phyloP scores from a whole-genome alignment of 1,284 basidiomycete species.

The Trametes pubescens region DNA sequence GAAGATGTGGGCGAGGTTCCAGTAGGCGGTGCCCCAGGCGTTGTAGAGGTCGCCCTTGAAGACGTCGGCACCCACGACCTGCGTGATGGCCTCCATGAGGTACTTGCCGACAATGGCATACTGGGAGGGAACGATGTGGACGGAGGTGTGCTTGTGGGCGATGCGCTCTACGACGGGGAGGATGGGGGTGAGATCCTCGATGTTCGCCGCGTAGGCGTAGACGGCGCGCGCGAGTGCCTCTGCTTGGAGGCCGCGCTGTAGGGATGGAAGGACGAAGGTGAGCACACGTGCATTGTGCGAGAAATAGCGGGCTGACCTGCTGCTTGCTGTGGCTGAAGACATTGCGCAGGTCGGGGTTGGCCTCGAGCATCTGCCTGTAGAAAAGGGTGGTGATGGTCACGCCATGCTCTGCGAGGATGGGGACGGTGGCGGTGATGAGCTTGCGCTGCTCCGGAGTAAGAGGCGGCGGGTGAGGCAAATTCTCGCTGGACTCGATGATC shows the following conservation, averaged over 20 bases:
- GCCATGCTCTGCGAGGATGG: slow-evolving; percentile 32
- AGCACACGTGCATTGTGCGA: slow-evolving; percentile 31
- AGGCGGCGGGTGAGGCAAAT: slow-evolving; percentile 28
- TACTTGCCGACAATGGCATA: slow-evolving; percentile 38
- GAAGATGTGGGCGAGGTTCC: slow-evolving; percentile 39
- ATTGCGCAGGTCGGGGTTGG: slow-evolving; percentile 35
- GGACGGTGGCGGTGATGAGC: slow-evolving; percentile 36
- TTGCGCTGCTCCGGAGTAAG: slow-evolving; percentile 38
- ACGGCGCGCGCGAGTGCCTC: slow-evolving; percentile 36
- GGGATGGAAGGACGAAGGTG: not conserved
- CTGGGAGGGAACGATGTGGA: slow-evolving; percentile 36
- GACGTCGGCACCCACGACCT: slow-evolving; percentile 36
- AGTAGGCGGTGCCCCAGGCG: slow-evolving; percentile 40
- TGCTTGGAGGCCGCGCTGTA: slow-evolving; percentile 26
- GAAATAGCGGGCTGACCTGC: slow-evolving; percentile 24
- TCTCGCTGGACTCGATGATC: slow-evolving; percentile 18
- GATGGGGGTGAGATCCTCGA: slow-evolving; percentile 39
- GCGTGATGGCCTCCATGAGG: slow-evolving; percentile 35
- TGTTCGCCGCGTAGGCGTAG: slow-evolving; percentile 38
- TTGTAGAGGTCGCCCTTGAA: slow-evolving; percentile 32
- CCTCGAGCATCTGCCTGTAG: slow-evolving; percentile 38
- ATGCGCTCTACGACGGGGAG: slow-evolving; percentile 39
- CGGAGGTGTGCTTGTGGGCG: slow-evolving; percentile 39
- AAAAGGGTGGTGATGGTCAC: slow-evolving; percentile 17
- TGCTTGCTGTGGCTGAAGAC: slow-evolving; percentile 39